These are phyloP conservation scores for Pseudomonodictys pantanalensis DNA, from an alignment of 495 filamentous ascomycete genomes.

Conservation along the genomic window DNA sequence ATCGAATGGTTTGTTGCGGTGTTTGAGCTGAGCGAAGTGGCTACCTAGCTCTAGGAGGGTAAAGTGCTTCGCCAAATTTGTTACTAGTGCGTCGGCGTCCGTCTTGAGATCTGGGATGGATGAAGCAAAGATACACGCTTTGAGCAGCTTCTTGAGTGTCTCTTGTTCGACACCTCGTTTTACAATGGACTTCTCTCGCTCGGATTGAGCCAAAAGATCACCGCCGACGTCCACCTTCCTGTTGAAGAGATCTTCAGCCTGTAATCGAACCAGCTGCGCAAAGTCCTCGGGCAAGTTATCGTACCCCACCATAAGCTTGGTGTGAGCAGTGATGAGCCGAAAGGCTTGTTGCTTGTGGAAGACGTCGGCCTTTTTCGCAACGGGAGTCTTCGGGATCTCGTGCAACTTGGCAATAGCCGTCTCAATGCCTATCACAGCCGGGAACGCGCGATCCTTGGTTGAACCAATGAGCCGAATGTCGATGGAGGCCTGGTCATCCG, in stretches of 20 bases:
- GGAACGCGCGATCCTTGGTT: slow-evolving; percentile 81
- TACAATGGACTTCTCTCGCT: slow-evolving; percentile 73
- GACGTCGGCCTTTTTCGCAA: slow-evolving; percentile 68
- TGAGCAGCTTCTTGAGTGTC: slow-evolving; percentile 78
- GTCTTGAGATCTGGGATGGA: slow-evolving; percentile 75
- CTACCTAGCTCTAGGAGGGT: slow-evolving; percentile 86
- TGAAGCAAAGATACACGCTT: slow-evolving; percentile 80
- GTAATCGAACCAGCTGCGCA: slow-evolving; percentile 74
- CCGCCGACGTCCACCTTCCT: slow-evolving; percentile 61
- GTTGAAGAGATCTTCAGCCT: slow-evolving; percentile 78
- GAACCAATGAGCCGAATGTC: slow-evolving; percentile 87
- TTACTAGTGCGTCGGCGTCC: slow-evolving; percentile 68
- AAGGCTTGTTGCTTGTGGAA: slow-evolving; percentile 95
- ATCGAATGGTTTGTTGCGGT: slow-evolving; percentile 70
- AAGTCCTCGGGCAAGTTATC: slow-evolving; percentile 90
- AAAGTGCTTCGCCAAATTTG: slow-evolving; percentile 83
- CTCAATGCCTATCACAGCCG: slow-evolving; percentile 79
- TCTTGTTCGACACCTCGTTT: slow-evolving; percentile 83
- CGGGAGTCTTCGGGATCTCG: slow-evolving; percentile 64
- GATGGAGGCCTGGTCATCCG: slow-evolving; percentile 81
- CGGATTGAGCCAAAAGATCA: slow-evolving; percentile 64
- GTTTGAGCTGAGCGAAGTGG: slow-evolving; percentile 71
- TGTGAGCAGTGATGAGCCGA: slow-evolving; percentile 75
- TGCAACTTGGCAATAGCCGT: slow-evolving; percentile 80
- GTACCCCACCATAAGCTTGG: slow-evolving; percentile 84